phyloP scores from a whole-genome alignment of 2,329 filamentous ascomycete species.

The Hawksworthiomyces lignivorus region DNA sequence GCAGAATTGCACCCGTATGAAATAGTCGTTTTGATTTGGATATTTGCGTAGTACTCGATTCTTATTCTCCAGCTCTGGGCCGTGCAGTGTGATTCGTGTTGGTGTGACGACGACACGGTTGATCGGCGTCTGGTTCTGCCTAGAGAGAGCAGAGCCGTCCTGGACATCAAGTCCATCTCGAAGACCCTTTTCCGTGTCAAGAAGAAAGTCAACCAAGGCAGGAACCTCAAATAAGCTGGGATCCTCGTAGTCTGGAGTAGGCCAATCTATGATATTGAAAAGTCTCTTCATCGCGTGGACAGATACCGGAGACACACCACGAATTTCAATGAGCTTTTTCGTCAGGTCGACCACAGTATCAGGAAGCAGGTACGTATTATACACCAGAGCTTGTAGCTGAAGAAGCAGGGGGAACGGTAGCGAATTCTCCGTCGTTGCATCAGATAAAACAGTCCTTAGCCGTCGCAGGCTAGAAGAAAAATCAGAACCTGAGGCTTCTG shows the following conservation, averaged over 20 bases:
- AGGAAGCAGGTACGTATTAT: slow-evolving; percentile 56
- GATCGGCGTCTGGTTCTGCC: slow-evolving; percentile 39
- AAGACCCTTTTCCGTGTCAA: slow-evolving; percentile 31
- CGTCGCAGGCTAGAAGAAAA: not conserved
- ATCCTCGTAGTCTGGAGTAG: slow-evolving; percentile 40
- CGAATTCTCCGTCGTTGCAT: slow-evolving; percentile 19
- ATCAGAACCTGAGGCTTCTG: not conserved
- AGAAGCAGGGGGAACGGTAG: slow-evolving; percentile 50
- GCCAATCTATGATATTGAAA: slow-evolving; percentile 43
- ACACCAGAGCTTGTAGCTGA: slow-evolving; percentile 55
- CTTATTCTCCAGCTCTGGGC: slow-evolving; percentile 58
- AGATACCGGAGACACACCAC: slow-evolving; percentile 33
- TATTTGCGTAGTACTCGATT: slow-evolving; percentile 67
- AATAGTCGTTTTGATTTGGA: slow-evolving; percentile 49
- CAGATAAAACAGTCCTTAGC: slow-evolving; percentile 21
- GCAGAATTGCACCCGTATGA: slow-evolving; percentile 63
- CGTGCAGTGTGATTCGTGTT: slow-evolving; percentile 46
- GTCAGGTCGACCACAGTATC: slow-evolving; percentile 39
- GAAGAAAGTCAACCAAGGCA: slow-evolving; percentile 32
- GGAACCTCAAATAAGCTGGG: slow-evolving; percentile 31
- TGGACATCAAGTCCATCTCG: slow-evolving; percentile 7
- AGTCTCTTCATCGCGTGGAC: slow-evolving; percentile 47
- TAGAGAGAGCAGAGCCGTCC: slow-evolving; percentile 17
- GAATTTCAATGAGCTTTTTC: slow-evolving; percentile 29
- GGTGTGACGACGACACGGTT: slow-evolving; percentile 54